Percentiles rank a stretch among this genome's conserved stretches.
These are phyloP conservation scores for Diplotaxis tenuifolia DNA, from an alignment of 345 rosid species.

Conservation along the genomic window DNA sequence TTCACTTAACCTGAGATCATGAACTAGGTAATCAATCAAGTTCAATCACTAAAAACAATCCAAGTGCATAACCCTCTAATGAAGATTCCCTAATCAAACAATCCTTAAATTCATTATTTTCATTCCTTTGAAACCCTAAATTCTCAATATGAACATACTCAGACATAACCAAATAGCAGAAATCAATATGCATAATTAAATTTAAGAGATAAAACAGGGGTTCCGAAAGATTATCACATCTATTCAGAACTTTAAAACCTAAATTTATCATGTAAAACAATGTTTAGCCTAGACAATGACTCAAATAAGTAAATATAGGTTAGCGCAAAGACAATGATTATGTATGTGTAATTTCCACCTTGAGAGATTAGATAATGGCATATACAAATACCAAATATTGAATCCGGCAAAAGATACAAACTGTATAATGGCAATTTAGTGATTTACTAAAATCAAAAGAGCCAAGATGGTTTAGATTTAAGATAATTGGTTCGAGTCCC, in stretches of 20 bases:
- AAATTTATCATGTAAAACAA: too few relatives aligned
- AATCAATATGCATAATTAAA: neutral
- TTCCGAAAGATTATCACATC: neutral
- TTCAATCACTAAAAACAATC: neutral
- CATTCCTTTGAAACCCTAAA: neutral
- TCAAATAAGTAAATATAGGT: too few relatives aligned
- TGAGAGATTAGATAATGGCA: too few relatives aligned
- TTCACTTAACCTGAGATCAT: neutral
- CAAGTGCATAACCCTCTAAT: neutral
- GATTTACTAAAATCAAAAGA: too few relatives aligned
- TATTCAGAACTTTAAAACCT: neutral
- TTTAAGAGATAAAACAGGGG: neutral
- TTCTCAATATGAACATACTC: neutral
- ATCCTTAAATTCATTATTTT: neutral
- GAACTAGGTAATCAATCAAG: neutral
- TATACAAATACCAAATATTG: too few relatives aligned
- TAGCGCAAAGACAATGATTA: too few relatives aligned
- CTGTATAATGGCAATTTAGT: too few relatives aligned
- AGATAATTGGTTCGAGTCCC: too few relatives aligned
- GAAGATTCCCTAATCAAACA: neutral
- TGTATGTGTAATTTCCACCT: too few relatives aligned
- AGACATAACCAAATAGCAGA: neutral
- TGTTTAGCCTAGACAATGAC: too few relatives aligned
- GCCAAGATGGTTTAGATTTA: too few relatives aligned
- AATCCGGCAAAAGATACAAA: too few relatives aligned